These are phyloP conservation scores for Pyrus pyrifolia DNA, from an alignment of 306 rosid species.

Conservation along the genomic window DNA sequence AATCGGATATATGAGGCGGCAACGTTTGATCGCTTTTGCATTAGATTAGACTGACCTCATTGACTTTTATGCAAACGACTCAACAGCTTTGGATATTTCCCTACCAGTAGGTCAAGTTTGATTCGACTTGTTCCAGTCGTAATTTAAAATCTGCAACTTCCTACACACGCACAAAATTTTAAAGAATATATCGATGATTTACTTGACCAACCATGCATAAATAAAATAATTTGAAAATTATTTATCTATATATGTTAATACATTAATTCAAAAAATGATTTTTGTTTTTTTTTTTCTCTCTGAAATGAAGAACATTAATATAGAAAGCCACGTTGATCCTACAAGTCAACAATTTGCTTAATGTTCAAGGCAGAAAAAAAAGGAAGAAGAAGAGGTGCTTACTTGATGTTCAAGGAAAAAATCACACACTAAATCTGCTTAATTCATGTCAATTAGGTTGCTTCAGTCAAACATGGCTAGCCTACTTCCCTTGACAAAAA, in stretches of 20 bases:
- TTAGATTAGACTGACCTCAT: not conserved
- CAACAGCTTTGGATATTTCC: not conserved
- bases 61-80: not conserved
- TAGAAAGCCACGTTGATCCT: not conserved
- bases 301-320: not conserved
- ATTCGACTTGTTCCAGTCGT: not conserved
- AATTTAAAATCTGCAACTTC: not conserved
- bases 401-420: not conserved
- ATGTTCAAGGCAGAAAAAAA: not conserved
- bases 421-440: too few relatives aligned
- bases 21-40: too few relatives aligned
- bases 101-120: not conserved
- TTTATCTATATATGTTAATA: too few relatives aligned
- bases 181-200: not conserved
- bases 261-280: too few relatives aligned
- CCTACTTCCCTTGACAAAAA: too few relatives aligned
- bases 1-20: too few relatives aligned
- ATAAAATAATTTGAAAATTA: too few relatives aligned
- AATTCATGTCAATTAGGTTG: too few relatives aligned
- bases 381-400: not conserved
- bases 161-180: not conserved
- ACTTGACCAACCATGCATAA: too few relatives aligned
- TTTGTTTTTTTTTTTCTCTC: too few relatives aligned
- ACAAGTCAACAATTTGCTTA: constrained; percentile 1
- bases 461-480: too few relatives aligned